Conservation (phyloP, 495 filamentous ascomycete genomes). For the Lineolata rhizophorae region DNA sequence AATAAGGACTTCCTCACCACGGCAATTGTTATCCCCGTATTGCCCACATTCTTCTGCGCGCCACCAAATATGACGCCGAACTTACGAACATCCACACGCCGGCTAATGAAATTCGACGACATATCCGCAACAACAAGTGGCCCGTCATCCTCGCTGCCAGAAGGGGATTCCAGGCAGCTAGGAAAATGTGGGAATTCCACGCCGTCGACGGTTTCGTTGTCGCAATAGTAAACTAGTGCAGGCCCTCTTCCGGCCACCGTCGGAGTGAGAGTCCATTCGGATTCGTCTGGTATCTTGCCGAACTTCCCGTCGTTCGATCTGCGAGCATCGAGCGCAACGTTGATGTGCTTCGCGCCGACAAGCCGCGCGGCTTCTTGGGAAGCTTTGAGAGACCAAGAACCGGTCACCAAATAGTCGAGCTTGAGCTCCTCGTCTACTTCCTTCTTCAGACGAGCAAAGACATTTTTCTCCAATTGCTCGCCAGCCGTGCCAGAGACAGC, state of each 20-base stretch:
- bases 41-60: conserved; percentile 80
- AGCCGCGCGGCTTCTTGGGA: conserved; percentile 61
- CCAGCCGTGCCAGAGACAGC: conserved; percentile 9
- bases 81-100: conserved; percentile 42
- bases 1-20: conserved; percentile 62
- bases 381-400: conserved; percentile 87
- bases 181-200: conserved; percentile 81
- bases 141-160: conserved; percentile 21
- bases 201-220: conserved; percentile 88
- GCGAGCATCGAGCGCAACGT: conserved; percentile 52
- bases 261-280: conserved; percentile 53
- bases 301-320: conserved; percentile 65
- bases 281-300: conserved; percentile 55
- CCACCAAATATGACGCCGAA: conserved; percentile 61
- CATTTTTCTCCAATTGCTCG: conserved; percentile 19
- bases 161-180: conserved; percentile 28
- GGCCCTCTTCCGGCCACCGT: conserved; percentile 25
- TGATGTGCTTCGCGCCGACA: conserved; percentile 55
- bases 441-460: conserved; percentile 36
- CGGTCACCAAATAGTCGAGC: conserved; percentile 80
- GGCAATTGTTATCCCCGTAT: conserved; percentile 63
- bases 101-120: conserved; percentile 55
- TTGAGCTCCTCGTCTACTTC: conserved; percentile 44
- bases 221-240: conserved; percentile 78
- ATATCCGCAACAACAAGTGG: conserved; percentile 67